phyloP scores from a whole-genome alignment of 2,329 filamentous ascomycete genomes.

The Cercospora sojina region DNA sequence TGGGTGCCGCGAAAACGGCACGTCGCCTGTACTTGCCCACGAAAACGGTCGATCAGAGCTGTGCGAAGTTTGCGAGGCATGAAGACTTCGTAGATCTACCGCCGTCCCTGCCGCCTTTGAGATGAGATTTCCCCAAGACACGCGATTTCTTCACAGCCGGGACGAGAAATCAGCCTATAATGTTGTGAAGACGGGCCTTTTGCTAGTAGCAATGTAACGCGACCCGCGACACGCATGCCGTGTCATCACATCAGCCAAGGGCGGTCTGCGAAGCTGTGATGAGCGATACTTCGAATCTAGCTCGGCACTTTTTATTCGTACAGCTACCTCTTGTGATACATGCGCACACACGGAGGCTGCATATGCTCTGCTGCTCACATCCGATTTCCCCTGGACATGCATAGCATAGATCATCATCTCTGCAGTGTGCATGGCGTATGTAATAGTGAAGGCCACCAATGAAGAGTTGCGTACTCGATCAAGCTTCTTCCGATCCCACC shows the following conservation, averaged over 20 bases:
- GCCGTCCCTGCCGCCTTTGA: not conserved
- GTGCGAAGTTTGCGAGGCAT: not conserved
- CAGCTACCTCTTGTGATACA: not conserved
- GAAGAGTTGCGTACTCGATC: not conserved
- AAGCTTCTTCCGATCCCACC: slow-evolving; percentile 5
- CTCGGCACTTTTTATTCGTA: not conserved
- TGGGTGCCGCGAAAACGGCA: not conserved
- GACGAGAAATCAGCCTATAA: not conserved
- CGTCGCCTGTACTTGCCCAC: not conserved
- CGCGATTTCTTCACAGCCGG: not conserved
- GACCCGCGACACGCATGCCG: not conserved
- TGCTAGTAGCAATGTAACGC: not conserved
- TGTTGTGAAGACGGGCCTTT: not conserved
- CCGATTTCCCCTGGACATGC: not conserved
- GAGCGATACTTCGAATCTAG: not conserved
- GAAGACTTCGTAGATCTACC: not conserved
- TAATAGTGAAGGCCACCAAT: not conserved
- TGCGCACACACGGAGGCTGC: not conserved
- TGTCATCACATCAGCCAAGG: not conserved
- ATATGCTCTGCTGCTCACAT: not conserved
- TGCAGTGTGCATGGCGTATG: not conserved
- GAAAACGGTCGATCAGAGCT: not conserved
- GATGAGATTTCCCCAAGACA: not conserved
- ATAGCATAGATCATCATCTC: not conserved
- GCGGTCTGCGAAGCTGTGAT: not conserved